Base-by-base conservation (phyloP, 2,329 filamentous ascomycete genomes). In the Pseudogymnoascus sp. region DNA sequence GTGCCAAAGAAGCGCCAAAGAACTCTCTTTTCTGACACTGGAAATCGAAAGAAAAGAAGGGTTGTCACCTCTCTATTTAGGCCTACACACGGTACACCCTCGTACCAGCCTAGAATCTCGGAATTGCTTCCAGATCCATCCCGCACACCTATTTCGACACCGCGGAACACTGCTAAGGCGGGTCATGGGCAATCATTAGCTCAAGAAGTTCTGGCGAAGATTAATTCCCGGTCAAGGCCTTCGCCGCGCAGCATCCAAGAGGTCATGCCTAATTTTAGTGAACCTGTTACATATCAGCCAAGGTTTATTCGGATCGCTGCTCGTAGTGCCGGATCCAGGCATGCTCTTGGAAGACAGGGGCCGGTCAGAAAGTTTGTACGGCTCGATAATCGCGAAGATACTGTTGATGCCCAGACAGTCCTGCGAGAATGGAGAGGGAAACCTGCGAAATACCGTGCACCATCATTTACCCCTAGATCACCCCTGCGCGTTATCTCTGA, bases 281-380 rank as follows among this genome's bases (percentile, higher is more conserved):
- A 61, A n/a, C 35, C 59, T 11, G 31, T 57, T 11, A 21, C 17
- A 15, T 7, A 9, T 11, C 23, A 83, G 0, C 86, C 86, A 1
- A 74, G 71, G 1, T 88, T 88, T 66, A 74, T 88, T 35, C 84
- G 79, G 65, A 79, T 88, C 69, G 86, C 86, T 61, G 84, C 83
- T 47, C 83, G 86, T 15, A 78, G 82, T 62, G 84, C 80, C 3
- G 80, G 75, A 62, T 77, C 73, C 61, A 79, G 78, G 35, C 69
- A 66, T 26, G 77, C 78, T 11, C 76, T 80, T 66, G 85, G 85
- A 15, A 81, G 82, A 69, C 78, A 81, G 6, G 86, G 80, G 62
- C 84, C 83, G 1, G 75, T 74, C 0, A 77, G 70, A 47, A 88
- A 88, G 69, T 72, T 76, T n/a, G 85, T 88, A 65, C 78, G 80